Evolutionary conservation across 1,284 basidiomycete genomes (phyloP).

Genomic region (Trametes hirsuta): DNA sequence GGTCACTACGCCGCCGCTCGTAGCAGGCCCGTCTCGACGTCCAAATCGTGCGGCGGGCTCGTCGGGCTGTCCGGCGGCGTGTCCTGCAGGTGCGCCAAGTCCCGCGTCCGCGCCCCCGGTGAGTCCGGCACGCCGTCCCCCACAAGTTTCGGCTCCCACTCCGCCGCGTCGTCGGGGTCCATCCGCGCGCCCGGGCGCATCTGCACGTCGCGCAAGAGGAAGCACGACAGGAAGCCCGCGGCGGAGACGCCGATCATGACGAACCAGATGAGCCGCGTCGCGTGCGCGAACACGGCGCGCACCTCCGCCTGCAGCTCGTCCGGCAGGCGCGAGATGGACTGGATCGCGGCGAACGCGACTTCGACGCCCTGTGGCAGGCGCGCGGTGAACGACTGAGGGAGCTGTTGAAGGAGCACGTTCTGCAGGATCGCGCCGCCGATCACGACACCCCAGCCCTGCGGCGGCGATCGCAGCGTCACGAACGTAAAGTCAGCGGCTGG

Average conservation of each 20-base stretch:
- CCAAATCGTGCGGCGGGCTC: too few species aligned
- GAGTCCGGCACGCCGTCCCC: background rate
- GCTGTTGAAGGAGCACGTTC: conserved; percentile 12
- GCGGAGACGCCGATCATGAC: conserved; percentile 27
- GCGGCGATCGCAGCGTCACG: background rate
- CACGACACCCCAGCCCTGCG: conserved; percentile 20
- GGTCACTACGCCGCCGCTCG: too few species aligned
- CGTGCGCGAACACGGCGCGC: conserved; percentile 25
- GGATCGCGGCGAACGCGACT: conserved; percentile 27
- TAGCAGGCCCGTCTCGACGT: too few species aligned
- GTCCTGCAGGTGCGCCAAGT: too few species aligned
- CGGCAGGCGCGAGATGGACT: conserved; percentile 13
- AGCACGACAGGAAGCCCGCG: conserved; percentile 26
- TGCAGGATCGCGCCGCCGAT: conserved; percentile 22
- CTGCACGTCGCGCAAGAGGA: conserved; percentile 36
- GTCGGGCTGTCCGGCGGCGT: too few species aligned
- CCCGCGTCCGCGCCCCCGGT: too few species aligned
- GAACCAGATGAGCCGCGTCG: conserved; percentile 25
- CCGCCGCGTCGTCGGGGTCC: background rate
- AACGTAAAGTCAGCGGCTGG: background rate
- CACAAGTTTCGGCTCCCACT: background rate
- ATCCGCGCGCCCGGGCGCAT: background rate
- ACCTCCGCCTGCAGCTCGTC: conserved; percentile 20
- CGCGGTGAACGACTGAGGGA: conserved; percentile 15
- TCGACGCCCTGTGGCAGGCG: conserved; percentile 11